These are phyloP conservation scores for Neurospora africana DNA, from an alignment of 495 filamentous ascomycete genomes.

Conservation along the genomic window DNA sequence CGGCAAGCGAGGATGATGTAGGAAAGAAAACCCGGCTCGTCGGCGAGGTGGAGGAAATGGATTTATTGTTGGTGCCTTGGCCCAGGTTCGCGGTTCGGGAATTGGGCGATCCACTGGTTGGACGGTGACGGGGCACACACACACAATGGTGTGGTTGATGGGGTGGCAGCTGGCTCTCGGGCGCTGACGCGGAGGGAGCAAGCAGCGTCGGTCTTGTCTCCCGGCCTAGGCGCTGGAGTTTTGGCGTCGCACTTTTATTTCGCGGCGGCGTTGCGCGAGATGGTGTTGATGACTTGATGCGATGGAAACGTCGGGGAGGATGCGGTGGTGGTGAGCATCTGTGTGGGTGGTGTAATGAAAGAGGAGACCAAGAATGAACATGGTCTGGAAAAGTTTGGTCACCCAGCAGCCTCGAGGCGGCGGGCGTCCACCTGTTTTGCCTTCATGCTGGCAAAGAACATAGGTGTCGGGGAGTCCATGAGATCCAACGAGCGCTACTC, in stretches of 20 bases:
- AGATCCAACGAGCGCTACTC: background rate
- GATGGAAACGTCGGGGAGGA: slow-evolving; percentile 11
- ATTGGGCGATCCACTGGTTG: slow-evolving; percentile 21
- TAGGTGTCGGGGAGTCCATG: slow-evolving; percentile 16
- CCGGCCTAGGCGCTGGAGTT: slow-evolving; percentile 14
- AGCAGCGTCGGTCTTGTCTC: background rate
- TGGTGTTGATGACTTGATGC: slow-evolving; percentile 3
- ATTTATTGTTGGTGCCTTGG: slow-evolving; percentile 11
- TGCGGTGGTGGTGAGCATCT: slow-evolving; percentile 17
- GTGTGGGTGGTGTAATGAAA: slow-evolving; percentile 11
- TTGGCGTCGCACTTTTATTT: slow-evolving; percentile 28
- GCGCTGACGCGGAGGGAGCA: background rate
- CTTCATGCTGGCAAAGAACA: slow-evolving; percentile 29
- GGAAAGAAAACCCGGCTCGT: background rate
- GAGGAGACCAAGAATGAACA: slow-evolving; percentile 11
- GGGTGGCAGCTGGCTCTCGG: slow-evolving; percentile 1
- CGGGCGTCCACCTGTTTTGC: slow-evolving; percentile 29
- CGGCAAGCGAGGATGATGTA: background rate
- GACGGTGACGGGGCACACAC: slow-evolving; percentile 11
- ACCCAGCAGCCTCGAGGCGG: slow-evolving; percentile 26
- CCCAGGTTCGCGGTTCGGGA: slow-evolving; percentile 12
- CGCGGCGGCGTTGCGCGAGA: slow-evolving; percentile 20
- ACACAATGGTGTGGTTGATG: slow-evolving; percentile 13
- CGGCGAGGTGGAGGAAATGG: slow-evolving; percentile 7
- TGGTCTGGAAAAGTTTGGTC: slow-evolving; percentile 23